Evolutionary conservation across 192 early-diverging fungal species (phyloP).

Genomic region (Coemansia sp.): DNA sequence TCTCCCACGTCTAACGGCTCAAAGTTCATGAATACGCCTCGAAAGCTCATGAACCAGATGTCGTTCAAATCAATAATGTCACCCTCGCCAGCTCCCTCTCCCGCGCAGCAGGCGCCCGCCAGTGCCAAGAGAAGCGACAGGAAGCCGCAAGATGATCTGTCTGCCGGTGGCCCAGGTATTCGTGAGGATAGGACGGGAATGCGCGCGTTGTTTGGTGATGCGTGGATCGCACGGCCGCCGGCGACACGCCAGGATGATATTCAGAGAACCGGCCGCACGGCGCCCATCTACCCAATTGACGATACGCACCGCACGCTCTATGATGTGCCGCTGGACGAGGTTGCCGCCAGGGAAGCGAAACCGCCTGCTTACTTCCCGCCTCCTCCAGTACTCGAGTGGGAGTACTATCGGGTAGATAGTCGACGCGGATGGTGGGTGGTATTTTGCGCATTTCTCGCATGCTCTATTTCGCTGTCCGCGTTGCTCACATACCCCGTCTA

Average conservation of each 20-base stretch:
- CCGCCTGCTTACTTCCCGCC: background rate
- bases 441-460: slow-evolving; percentile 24
- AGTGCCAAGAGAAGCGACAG: background rate
- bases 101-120: background rate
- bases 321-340: slow-evolving; percentile 14
- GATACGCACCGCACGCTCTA: slow-evolving; percentile 9
- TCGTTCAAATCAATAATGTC: slow-evolving; percentile 17
- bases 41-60: slow-evolving; percentile 31
- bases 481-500: slow-evolving; percentile 37
- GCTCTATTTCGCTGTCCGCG: slow-evolving; percentile 29
- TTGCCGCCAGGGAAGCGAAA: background rate
- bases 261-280: background rate
- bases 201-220: slow-evolving; percentile 27
- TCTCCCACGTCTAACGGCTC: background rate
- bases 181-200: slow-evolving; percentile 2
- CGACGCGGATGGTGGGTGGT: slow-evolving; percentile 20
- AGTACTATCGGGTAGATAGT: slow-evolving; percentile 28
- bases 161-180: background rate
- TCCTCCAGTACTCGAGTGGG: slow-evolving; percentile 15
- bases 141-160: background rate
- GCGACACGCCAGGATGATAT: background rate
- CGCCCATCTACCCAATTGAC: slow-evolving; percentile 3
- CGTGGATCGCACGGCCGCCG: slow-evolving; percentile 28
- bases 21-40: slow-evolving; percentile 12
- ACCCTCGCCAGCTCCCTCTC: slow-evolving; percentile 6